These are phyloP conservation scores for Fennellomyces sp. DNA, from an alignment of 371 early-diverging fungal species.

Conservation along the genomic window DNA sequence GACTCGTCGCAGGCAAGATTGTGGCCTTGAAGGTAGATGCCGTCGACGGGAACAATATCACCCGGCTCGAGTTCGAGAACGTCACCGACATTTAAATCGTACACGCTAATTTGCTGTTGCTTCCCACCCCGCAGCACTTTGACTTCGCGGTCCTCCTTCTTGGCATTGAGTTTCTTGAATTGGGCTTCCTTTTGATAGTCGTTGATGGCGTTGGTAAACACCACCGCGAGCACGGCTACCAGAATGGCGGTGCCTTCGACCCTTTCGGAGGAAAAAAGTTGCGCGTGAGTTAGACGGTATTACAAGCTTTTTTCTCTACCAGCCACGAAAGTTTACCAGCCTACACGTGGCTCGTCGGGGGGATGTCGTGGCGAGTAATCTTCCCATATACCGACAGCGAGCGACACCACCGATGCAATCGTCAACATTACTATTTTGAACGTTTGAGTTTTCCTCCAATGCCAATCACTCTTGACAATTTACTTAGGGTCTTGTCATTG, in stretches of 20 bases:
- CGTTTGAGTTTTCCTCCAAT: too few species aligned
- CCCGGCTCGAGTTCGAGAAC: conserved; percentile 93
- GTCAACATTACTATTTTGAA: conserved; percentile 57
- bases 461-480: conserved; percentile 12
- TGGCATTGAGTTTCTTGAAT: conserved; percentile 91
- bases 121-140: conserved; percentile 79
- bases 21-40: conserved; percentile 78
- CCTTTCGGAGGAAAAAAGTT: conserved; percentile 29
- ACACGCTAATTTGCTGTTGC: conserved; percentile 82
- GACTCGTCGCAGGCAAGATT: conserved; percentile 91
- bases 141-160: conserved; percentile 88
- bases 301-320: not conserved
- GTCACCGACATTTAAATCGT: conserved; percentile 89
- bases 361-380: conserved; percentile 66
- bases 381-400: conserved; percentile 77
- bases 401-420: conserved; percentile 77
- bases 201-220: conserved; percentile 92
- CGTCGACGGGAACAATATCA: conserved; percentile 91
- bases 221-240: conserved; percentile 88
- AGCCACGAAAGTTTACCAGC: conserved; percentile 53
- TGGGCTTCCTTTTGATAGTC: conserved; percentile 96
- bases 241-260: conserved; percentile 91
- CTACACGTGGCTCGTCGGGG: conserved; percentile 64
- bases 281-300: too few species aligned
- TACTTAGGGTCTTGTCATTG: conserved; percentile 69